These are phyloP conservation scores for Galeopsis tetrahit DNA, from an alignment of 257 asterid genomes.

Conservation along the genomic window DNA sequence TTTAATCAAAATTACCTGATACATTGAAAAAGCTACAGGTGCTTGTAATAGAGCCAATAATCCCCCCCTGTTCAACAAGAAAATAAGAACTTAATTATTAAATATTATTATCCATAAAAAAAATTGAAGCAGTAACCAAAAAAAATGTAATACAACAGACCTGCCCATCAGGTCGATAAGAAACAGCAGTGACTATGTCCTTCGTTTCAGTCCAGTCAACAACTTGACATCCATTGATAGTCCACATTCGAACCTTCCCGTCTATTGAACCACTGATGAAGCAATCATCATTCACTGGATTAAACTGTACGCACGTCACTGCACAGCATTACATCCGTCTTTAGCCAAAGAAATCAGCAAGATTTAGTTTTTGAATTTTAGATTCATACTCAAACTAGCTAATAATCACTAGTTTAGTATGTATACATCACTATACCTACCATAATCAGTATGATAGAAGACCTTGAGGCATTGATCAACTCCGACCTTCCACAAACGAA, in stretches of 20 bases:
- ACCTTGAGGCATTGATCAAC: constrained; percentile 70
- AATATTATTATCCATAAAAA: not conserved
- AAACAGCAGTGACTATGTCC: constrained; percentile 90
- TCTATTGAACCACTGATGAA: constrained; percentile 96
- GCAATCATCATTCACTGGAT: constrained; percentile 71
- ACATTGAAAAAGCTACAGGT: constrained; percentile 66
- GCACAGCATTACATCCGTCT: constrained; percentile 41
- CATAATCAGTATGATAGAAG: constrained; percentile 81
- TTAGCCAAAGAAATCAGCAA: constrained; percentile 36
- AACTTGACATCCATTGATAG: constrained; percentile 63
- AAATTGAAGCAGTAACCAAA: not conserved
- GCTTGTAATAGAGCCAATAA: constrained; percentile 79
- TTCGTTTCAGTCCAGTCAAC: constrained; percentile 80
- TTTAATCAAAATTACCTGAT: constrained; percentile 58
- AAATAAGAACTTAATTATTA: constrained; percentile 16
- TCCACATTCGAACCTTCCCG: constrained; percentile 95
- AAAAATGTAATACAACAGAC: constrained; percentile 41
- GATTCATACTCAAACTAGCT: constrained; percentile 3
- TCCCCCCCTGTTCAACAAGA: constrained; percentile 66
- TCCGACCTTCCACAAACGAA: constrained; percentile 91
- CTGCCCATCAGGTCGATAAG: constrained; percentile 87
- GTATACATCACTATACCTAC: constrained; percentile 39
- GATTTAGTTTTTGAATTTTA: not conserved
- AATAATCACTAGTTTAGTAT: constrained; percentile 1
- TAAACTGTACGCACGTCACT: constrained; percentile 88